Evolutionary conservation across 345 rosid genomes (phyloP).

Genomic region (Brassica cretica): DNA sequence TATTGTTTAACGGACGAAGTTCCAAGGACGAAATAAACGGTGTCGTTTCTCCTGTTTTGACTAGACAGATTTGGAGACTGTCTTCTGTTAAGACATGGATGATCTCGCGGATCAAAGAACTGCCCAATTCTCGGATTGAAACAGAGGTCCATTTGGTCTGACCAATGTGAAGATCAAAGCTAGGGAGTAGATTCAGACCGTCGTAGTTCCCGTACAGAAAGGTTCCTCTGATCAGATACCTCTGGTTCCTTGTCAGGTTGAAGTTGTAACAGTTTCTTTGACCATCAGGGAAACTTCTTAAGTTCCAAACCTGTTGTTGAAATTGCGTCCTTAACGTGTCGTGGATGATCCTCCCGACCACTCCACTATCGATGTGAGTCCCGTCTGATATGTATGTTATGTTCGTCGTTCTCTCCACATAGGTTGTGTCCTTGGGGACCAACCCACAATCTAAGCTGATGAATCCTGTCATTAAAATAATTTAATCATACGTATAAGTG

Average conservation of each 20-base stretch:
- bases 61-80: slow-evolving; percentile 11
- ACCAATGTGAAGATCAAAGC: slow-evolving; percentile 4
- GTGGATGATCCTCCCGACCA: background rate
- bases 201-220: background rate
- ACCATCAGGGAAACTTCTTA: slow-evolving; percentile 26
- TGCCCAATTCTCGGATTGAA: background rate
- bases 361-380: background rate
- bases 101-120: background rate
- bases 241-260: background rate
- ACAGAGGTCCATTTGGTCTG: background rate
- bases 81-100: slow-evolving; percentile 16
- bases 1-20: slow-evolving; percentile 1
- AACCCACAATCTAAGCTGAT: slow-evolving; percentile 7
- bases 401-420: slow-evolving; percentile 2
- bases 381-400: background rate
- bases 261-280: slow-evolving; percentile 13
- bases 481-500: background rate
- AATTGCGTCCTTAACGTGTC: background rate
- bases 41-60: slow-evolving; percentile 9
- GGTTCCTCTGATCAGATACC: background rate
- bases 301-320: slow-evolving; percentile 8
- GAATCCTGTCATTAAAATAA: background rate
- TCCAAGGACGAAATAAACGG: slow-evolving; percentile 15
- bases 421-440: background rate
- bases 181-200: background rate